Percentiles rank a stretch among this genome's conserved stretches.
phyloP scores from a whole-genome alignment of 441 rosid genomes.

The Populus hybrid region DNA sequence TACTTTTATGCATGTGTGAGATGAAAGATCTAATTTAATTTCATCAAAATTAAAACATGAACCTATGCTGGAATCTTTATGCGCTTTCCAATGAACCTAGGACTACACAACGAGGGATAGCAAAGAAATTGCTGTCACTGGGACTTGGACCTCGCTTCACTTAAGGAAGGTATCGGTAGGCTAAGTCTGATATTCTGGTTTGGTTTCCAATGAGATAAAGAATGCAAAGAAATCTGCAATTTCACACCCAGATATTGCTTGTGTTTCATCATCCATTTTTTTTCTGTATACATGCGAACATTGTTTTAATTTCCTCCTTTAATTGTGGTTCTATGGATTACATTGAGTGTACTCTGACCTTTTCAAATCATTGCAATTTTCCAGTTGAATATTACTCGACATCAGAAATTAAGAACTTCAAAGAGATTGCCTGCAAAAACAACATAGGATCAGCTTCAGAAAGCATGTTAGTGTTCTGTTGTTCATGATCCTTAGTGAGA shows the following conservation, averaged over 20 bases:
- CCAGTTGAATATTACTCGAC: slow-evolving; percentile 11
- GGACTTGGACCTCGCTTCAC: background rate
- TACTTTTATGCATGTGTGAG: background rate
- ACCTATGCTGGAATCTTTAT: background rate
- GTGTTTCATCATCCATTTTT: background rate
- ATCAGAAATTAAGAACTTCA: background rate
- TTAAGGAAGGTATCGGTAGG: background rate
- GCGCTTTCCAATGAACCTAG: background rate
- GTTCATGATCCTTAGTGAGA: background rate
- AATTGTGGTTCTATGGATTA: background rate
- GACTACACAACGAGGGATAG: background rate
- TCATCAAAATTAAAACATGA: background rate
- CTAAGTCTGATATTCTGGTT: background rate
- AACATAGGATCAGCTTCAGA: background rate
- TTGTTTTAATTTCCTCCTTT: background rate
- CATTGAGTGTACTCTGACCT: background rate
- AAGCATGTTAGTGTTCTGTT: background rate
- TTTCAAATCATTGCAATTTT: slow-evolving; percentile 7
- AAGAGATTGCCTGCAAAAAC: slow-evolving; percentile 6
- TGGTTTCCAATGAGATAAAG: background rate
- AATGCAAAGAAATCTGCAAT: background rate
- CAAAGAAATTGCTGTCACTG: background rate
- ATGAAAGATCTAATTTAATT: slow-evolving; percentile 1
- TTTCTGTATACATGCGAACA: background rate
- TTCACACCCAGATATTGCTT: background rate